These are phyloP conservation scores for Pythium phragmitis DNA, from an alignment of 352 stramenopile species.

Conservation along the genomic window DNA sequence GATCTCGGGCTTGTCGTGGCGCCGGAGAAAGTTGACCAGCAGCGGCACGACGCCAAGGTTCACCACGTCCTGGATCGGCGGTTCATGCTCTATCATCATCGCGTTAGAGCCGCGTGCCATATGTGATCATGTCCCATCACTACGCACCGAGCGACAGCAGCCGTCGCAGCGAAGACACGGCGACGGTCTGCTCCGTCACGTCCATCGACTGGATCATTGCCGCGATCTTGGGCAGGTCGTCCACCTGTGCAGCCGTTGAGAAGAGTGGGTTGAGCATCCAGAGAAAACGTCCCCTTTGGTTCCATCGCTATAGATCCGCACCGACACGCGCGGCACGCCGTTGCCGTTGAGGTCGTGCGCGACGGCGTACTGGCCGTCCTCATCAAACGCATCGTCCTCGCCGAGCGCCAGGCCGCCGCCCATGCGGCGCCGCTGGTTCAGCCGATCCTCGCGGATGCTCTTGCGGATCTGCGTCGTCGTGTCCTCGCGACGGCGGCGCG, in stretches of 20 bases:
- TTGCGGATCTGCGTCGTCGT: conserved; percentile 88
- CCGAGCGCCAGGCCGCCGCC: conserved; percentile 20
- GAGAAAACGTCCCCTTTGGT: not conserved
- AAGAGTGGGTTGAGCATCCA: too few relatives aligned
- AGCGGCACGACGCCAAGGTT: conserved; percentile 95
- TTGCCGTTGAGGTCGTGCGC: conserved; percentile 5
- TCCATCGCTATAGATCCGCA: conserved; percentile 8
- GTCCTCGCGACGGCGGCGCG: conserved; percentile 72
- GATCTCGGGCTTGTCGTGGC: conserved; percentile 90
- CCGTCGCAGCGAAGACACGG: conserved; percentile 95
- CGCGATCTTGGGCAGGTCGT: conserved; percentile 94
- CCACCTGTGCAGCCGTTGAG: conserved; percentile 57
- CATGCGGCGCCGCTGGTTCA: conserved; percentile 86
- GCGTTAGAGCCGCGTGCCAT: not conserved
- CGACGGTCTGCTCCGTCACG: conserved; percentile 90
- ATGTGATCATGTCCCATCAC: not conserved
- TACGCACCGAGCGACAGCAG: conserved; percentile 94
- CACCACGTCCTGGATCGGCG: conserved; percentile 98
- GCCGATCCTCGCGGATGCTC: conserved; percentile 77
- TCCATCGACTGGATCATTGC: conserved; percentile 94
- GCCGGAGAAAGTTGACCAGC: conserved; percentile 96
- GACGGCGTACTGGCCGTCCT: conserved; percentile 15
- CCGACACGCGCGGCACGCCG: conserved; percentile 19
- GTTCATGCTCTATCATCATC: conserved; percentile 89
- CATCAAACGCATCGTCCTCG: conserved; percentile 25